phyloP scores from a whole-genome alignment of 1,139 yeast species.

The Blastobotrys petasosporus region DNA sequence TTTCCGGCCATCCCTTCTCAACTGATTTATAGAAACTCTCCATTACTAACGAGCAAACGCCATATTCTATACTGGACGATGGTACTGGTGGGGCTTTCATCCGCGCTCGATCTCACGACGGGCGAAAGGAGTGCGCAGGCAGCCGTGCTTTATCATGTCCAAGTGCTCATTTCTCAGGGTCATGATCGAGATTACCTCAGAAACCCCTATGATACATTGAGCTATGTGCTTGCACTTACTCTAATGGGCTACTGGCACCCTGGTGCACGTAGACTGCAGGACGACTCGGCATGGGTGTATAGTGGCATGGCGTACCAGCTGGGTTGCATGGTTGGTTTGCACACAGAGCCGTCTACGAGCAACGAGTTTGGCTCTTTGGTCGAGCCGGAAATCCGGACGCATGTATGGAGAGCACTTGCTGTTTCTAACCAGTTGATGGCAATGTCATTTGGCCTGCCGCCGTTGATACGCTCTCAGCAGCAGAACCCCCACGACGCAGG shows the following conservation, averaged over 20 bases:
- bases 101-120: too few relatives aligned
- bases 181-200: slow-evolving; percentile 2
- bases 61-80: slow-evolving; percentile 11
- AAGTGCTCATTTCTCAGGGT: slow-evolving; percentile 7
- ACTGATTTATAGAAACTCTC: not conserved
- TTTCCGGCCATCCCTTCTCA: slow-evolving; percentile 8
- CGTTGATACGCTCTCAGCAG: not conserved
- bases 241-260: slow-evolving; percentile 8
- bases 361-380: not conserved
- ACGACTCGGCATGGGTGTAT: slow-evolving; percentile 7
- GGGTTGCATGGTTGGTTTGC: not conserved
- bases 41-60: not conserved
- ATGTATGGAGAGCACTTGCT: not conserved
- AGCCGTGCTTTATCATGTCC: slow-evolving; percentile 5
- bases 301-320: slow-evolving; percentile 5
- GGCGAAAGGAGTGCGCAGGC: too few relatives aligned
- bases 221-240: slow-evolving; percentile 1
- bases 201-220: not conserved
- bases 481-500: not conserved
- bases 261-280: slow-evolving; percentile 8
- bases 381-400: not conserved
- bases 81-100: slow-evolving; percentile 8
- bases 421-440: not conserved
- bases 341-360: not conserved
- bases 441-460: slow-evolving; percentile 2